Evolutionary conservation across 2,329 filamentous ascomycete species (phyloP), one percentile per base, ranked within the genome.

Genomic region (Diaporthe vexans): DNA sequence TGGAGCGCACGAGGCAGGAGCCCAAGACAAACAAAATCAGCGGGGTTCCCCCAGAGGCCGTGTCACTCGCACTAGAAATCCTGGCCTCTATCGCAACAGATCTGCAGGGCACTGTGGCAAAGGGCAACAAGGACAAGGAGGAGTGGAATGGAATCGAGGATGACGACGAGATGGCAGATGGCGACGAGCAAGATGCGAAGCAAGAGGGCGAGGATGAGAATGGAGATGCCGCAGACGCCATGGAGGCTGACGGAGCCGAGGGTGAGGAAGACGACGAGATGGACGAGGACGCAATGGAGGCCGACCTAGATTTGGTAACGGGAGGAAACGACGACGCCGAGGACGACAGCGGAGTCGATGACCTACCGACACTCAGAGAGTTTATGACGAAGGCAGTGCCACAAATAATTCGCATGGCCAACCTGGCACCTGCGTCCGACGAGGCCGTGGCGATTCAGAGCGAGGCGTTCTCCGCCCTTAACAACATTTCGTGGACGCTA

Each of bases 401-500:
- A 2, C 83, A 88, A 74, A 81, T 91, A 63, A 82, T 90, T 74
- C 85, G 86, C 26, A 84, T 89, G 26, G 82, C 85, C 46, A 83
- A 83, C 71, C 81, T 86, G 9, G 80, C 83, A 15, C 82, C 85
- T 13, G 79, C 80, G 13, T 82, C 83, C 71, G 85, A 86, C 26
- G 84, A 86, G 40, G 79, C 83, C 21, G 80, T 85, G 17, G 79
- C 84, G 9, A 82, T 92, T 54, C 89, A 89, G 76, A 81, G 81
- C 26, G 86, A 88, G 77, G 88, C 91, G 24, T 82, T 93, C 33
- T 88, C 89, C 2, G 88, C 90, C 21, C 85, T 94, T 74, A 92
- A 90, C 84, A 93, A 93, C 81, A 89, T 93, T 71, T 86, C 91
- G 71, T 93, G 92, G 91, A 91, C 91, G 15, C 84, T 92, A 54